Evolutionary conservation across 768 basidiomycete species (phyloP).

Genomic region (Tulasnella calospora): DNA sequence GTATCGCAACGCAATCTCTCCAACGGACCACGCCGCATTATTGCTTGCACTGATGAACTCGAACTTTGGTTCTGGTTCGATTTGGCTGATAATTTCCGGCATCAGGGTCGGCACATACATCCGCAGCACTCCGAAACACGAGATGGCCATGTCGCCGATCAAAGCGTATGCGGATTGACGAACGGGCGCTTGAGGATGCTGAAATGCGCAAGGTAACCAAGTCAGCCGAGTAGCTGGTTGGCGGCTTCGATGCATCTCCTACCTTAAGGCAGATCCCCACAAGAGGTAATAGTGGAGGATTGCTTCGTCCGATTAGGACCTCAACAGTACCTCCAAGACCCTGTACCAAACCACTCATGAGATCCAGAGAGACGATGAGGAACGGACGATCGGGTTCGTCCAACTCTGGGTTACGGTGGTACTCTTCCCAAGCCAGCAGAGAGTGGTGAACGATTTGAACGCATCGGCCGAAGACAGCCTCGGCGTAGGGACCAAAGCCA

Average conservation of each 20-base stretch:
- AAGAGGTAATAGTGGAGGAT: conserved; percentile 74
- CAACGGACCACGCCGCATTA: conserved; percentile 99
- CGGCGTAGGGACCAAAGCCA: conserved; percentile 82
- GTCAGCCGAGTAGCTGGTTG: not conserved
- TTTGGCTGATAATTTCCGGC: conserved; percentile 80
- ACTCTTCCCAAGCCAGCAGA: conserved; percentile 80
- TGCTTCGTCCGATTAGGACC: conserved; percentile 58
- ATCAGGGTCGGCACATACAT: conserved; percentile 86
- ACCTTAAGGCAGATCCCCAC: conserved; percentile 82
- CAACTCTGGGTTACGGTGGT: conserved; percentile 79
- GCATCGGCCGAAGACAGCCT: conserved; percentile 90
- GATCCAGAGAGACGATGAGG: conserved; percentile 95
- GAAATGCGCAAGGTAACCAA: not conserved
- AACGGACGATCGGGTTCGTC: conserved; percentile 97
- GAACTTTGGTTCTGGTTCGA: conserved; percentile 86
- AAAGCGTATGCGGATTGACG: conserved; percentile 97
- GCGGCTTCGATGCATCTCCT: conserved; percentile 25
- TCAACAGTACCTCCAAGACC: conserved; percentile 79
- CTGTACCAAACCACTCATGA: conserved; percentile 92
- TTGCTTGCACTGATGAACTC: conserved; percentile 97
- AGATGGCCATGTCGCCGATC: conserved; percentile 96
- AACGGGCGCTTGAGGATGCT: conserved; percentile 91
- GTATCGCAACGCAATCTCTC: conserved; percentile 92
- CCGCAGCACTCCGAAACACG: conserved; percentile 80
- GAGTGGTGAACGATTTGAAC: conserved; percentile 75